These are phyloP conservation scores for Yamadazyma triangularis DNA, from an alignment of 1,139 yeast genomes.

Conservation along the genomic window DNA sequence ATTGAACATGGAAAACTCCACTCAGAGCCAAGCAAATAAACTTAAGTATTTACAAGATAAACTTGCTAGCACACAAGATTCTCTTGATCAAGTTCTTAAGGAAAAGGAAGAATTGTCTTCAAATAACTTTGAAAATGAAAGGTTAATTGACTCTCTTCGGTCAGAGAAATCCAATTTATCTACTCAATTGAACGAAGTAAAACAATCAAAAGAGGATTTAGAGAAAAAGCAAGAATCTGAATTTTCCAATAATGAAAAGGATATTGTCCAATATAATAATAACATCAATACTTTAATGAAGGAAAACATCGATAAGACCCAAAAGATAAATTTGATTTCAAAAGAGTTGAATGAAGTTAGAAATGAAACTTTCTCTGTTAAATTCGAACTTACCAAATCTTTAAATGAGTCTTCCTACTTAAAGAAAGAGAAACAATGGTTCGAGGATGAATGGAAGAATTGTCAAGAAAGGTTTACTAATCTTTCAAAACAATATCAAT, in stretches of 20 bases:
- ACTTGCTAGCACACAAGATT: constrained; percentile 17
- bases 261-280: constrained; percentile 44
- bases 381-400: constrained; percentile 38
- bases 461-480: constrained; percentile 37
- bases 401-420: constrained; percentile 32
- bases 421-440: constrained; percentile 43
- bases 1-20: constrained; percentile 51
- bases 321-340: constrained; percentile 33
- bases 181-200: constrained; percentile 15
- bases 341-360: constrained; percentile 33
- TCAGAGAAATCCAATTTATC: constrained; percentile 22
- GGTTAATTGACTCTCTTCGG: constrained; percentile 9
- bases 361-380: constrained; percentile 36
- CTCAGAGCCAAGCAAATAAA: constrained; percentile 26
- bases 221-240: constrained; percentile 8
- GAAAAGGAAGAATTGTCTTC: constrained; percentile 22
- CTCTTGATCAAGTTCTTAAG: constrained; percentile 25
- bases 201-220: constrained; percentile 11
- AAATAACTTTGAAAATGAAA: constrained; percentile 14
- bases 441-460: constrained; percentile 40
- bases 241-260: constrained; percentile 23
- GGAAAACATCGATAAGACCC: constrained; percentile 44
- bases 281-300: constrained; percentile 49
- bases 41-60: constrained; percentile 21
- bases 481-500: constrained; percentile 35